These are phyloP conservation scores for Daucus carota DNA, from an alignment of 129 eudicot species.

Conservation along the genomic window DNA sequence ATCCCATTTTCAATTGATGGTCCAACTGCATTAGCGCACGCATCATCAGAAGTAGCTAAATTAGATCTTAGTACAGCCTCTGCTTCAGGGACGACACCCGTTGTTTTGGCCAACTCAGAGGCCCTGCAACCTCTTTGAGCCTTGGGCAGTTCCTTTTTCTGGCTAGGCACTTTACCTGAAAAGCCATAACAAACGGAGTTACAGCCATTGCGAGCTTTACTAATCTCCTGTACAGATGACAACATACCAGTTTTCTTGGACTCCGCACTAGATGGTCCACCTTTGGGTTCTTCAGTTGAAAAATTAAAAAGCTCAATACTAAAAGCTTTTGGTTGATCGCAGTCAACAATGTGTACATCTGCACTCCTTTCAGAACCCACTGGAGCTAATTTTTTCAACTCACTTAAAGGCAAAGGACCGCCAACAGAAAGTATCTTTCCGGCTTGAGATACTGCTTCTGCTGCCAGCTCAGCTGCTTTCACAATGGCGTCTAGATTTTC, in stretches of 20 bases:
- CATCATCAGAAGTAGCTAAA: constrained; percentile 21
- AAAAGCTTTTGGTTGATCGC: constrained; percentile 16
- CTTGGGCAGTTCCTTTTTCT: constrained; percentile 21
- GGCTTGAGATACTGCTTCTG: constrained; percentile 92
- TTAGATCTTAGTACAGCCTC: constrained; percentile 22
- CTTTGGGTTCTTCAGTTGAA: constrained; percentile 16
- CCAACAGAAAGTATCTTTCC: constrained; percentile 55
- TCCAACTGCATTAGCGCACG: background rate
- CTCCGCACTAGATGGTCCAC: constrained; percentile 32
- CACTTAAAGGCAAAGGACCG: constrained; percentile 11
- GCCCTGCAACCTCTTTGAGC: constrained; percentile 18
- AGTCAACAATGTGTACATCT: constrained; percentile 5
- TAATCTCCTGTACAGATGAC: constrained; percentile 13
- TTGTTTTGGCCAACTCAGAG: constrained; percentile 26
- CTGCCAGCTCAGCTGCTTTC: constrained; percentile 95
- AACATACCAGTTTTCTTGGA: constrained; percentile 15
- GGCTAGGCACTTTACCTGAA: constrained; percentile 17
- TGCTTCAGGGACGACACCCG: constrained; percentile 30
- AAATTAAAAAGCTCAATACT: constrained; percentile 21
- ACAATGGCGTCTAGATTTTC: constrained; percentile 87
- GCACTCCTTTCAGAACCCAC: constrained; percentile 27
- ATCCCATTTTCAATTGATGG: constrained; percentile 13
- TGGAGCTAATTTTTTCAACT: constrained; percentile 56
- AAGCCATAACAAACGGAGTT: constrained; percentile 21
- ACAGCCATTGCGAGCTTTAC: constrained; percentile 16